Evolutionary conservation across 2,329 filamentous ascomycete species (phyloP).

Genomic region (Sporothrix pallida): DNA sequence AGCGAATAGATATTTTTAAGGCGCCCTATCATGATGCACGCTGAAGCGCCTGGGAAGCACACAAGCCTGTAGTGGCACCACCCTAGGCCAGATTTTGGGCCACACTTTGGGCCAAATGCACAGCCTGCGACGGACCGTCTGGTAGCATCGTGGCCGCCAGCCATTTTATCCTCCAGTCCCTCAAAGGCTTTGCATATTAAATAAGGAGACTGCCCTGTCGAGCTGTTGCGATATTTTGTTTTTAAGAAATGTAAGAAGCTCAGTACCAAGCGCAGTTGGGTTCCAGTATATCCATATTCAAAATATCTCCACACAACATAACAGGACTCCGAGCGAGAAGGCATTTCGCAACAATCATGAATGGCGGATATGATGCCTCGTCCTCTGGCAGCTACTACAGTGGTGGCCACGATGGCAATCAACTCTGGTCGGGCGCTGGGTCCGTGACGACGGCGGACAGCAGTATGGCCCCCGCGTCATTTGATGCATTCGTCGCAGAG

Average conservation of each 20-base stretch:
- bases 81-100: too few relatives aligned
- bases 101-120: background rate
- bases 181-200: background rate
- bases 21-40: background rate
- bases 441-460: background rate
- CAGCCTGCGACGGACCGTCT: background rate
- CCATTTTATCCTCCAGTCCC: background rate
- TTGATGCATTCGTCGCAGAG: background rate
- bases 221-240: too few relatives aligned
- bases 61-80: too few relatives aligned
- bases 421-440: background rate
- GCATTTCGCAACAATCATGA: background rate
- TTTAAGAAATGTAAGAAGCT: too few relatives aligned
- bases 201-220: background rate
- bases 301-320: too few relatives aligned
- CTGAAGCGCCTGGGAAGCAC: background rate
- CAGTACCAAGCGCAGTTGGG: too few relatives aligned
- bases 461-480: background rate
- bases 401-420: background rate
- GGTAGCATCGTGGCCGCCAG: background rate
- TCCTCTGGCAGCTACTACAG: background rate
- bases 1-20: background rate
- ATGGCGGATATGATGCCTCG: background rate
- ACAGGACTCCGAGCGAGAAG: too few relatives aligned
- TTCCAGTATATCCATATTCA: too few relatives aligned